These are phyloP conservation scores for Botrytis fabae DNA, from an alignment of 2,329 filamentous ascomycete genomes.

Conservation along the genomic window DNA sequence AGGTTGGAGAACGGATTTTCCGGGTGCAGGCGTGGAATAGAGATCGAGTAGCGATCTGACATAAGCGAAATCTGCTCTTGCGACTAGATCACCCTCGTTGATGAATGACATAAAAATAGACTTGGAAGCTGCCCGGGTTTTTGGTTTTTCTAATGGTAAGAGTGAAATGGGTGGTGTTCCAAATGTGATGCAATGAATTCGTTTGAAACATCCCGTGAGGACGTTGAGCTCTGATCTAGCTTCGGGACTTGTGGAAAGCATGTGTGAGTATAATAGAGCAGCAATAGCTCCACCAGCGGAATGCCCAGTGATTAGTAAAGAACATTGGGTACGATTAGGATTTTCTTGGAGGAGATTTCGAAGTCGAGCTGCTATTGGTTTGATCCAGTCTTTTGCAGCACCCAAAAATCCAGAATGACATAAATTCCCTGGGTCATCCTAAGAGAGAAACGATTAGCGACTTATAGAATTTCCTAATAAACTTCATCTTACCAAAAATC, in stretches of 20 bases:
- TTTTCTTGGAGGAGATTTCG: slow-evolving; percentile 71
- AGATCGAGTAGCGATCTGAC: slow-evolving; percentile 71
- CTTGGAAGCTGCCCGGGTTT: slow-evolving; percentile 53
- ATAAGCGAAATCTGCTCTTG: slow-evolving; percentile 74
- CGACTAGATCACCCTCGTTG: slow-evolving; percentile 84
- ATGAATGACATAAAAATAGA: slow-evolving; percentile 77
- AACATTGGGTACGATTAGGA: slow-evolving; percentile 63
- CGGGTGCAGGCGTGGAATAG: slow-evolving; percentile 56
- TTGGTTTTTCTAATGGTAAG: slow-evolving; percentile 64
- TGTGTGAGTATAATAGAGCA: slow-evolving; percentile 76
- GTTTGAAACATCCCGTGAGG: slow-evolving; percentile 70
- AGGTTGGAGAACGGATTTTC: slow-evolving; percentile 27
- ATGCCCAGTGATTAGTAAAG: slow-evolving; percentile 81
- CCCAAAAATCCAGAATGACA: slow-evolving; percentile 80
- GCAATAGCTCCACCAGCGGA: slow-evolving; percentile 85
- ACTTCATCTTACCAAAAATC: slow-evolving; percentile 58
- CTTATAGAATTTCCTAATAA: not conserved
- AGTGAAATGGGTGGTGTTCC: slow-evolving; percentile 78
- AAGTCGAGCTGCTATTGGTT: slow-evolving; percentile 69
- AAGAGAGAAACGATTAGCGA: not conserved
- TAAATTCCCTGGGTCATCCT: slow-evolving; percentile 72
- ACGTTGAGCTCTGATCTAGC: slow-evolving; percentile 67
- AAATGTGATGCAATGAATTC: slow-evolving; percentile 82
- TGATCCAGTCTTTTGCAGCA: slow-evolving; percentile 73
- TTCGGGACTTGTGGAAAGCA: slow-evolving; percentile 60